Percentiles rank a stretch among this genome's conserved stretches.
Evolutionary conservation across 2,329 filamentous ascomycete species (phyloP).

Genomic region (Paramyrothecium sp.): DNA sequence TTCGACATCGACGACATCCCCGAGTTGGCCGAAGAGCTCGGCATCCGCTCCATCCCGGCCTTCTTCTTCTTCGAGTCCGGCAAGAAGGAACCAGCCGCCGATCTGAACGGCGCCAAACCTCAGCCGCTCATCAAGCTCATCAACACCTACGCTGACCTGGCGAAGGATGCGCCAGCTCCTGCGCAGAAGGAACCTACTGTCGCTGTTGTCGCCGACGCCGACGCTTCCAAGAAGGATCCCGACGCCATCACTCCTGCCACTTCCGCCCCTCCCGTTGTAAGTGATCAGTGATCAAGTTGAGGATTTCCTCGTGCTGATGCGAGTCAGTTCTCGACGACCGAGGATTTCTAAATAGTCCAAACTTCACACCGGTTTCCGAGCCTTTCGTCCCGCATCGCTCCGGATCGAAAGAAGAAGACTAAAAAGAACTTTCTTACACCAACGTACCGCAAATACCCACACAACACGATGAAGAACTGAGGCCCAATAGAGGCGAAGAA

Average conservation of each 20-base stretch:
- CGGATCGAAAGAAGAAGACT: too few relatives aligned
- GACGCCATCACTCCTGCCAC: slow-evolving; percentile 6
- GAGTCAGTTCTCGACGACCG: slow-evolving; percentile 17
- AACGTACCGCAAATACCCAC: too few relatives aligned
- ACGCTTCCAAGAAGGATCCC: slow-evolving; percentile 9
- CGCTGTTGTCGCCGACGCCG: slow-evolving; percentile 5
- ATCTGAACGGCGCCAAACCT: slow-evolving; percentile 38
- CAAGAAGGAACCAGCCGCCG: slow-evolving; percentile 34
- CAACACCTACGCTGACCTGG: slow-evolving; percentile 20
- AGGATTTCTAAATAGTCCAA: slow-evolving; percentile 14
- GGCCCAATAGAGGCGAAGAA: too few relatives aligned
- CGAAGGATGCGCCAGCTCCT: slow-evolving; percentile 13
- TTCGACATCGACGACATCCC: slow-evolving; percentile 57
- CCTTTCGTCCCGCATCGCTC: too few relatives aligned
- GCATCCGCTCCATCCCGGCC: slow-evolving; percentile 56
- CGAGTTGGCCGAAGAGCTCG: slow-evolving; percentile 47
- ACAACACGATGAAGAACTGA: too few relatives aligned
- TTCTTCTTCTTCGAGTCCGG: slow-evolving; percentile 61
- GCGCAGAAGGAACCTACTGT: slow-evolving; percentile 9
- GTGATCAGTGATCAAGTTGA: background rate
- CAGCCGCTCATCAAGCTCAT: slow-evolving; percentile 27
- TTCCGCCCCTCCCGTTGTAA: background rate
- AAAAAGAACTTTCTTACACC: too few relatives aligned
- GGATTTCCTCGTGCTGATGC: background rate
- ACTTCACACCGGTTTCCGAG: too few relatives aligned